A percentile compares a stretch with the other conserved stretches of the same genome.
phyloP scores from a whole-genome alignment of 495 filamentous ascomycete species.

The Tuber umbilicatum region DNA sequence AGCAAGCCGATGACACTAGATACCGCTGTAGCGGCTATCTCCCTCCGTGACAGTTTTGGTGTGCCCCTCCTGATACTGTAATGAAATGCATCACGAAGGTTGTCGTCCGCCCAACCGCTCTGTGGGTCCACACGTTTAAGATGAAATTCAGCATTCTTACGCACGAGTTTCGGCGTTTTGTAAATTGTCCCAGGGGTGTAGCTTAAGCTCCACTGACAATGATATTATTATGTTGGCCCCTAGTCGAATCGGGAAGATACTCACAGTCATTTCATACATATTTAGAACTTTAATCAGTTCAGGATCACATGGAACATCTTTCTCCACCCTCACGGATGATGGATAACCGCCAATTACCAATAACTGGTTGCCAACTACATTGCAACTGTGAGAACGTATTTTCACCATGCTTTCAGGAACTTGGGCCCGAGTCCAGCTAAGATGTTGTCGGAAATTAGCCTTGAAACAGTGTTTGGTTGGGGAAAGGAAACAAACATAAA shows the following conservation, averaged over 20 bases:
- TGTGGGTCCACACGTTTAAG: conserved; percentile 6
- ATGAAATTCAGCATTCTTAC: not conserved
- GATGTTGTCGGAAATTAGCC: not conserved
- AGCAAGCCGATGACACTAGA: not conserved
- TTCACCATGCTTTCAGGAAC: conserved; percentile 5
- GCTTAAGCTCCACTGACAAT: conserved; percentile 9
- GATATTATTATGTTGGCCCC: not conserved
- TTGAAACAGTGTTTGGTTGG: not conserved
- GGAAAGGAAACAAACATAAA: conserved; percentile 16
- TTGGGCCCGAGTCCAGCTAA: conserved; percentile 15
- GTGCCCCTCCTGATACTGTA: too few relatives aligned
- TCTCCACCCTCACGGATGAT: conserved; percentile 7
- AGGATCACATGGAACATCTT: not conserved
- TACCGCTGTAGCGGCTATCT: conserved; percentile 14
- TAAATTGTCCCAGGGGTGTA: conserved; percentile 15
- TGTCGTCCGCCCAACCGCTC: conserved; percentile 15
- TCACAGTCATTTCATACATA: conserved; percentile 21
- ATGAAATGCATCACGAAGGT: conserved; percentile 11
- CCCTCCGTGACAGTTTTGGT: not conserved
- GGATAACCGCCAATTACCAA: conserved; percentile 19
- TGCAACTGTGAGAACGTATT: conserved; percentile 16
- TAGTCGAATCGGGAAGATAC: not conserved
- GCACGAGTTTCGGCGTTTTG: conserved; percentile 10
- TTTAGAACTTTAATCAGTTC: conserved; percentile 19
- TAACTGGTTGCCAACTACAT: conserved; percentile 17